Evolutionary conservation across 2,329 filamentous ascomycete species (phyloP), one percentile per base, ranked within the genome.

Genomic region (Colletotrichum sp.): DNA sequence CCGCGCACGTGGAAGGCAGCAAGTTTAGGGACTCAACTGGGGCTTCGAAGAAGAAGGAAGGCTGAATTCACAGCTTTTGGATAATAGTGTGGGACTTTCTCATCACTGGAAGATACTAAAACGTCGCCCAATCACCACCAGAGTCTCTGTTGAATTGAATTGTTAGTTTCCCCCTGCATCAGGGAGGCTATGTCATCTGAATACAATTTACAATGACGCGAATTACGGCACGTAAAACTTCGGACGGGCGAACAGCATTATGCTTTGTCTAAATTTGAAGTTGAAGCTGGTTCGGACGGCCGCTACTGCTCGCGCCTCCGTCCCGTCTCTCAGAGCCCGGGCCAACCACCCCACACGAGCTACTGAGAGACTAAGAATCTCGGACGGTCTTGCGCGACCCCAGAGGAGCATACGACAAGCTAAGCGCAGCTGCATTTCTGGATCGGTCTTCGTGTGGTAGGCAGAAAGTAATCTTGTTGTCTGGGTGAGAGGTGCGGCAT

Each of bases 121-220:
- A 0, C 0, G 2, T 4, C 6, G n/a, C 44, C 18, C 44, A 1
- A 49, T 13, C 9, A 49, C n/a, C 2, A 2, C n/a, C 0, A n/a
- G 44, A 21, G n/a, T 52, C 0, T 49, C 44, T 1, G 2, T 13
- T 6, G 0, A 52, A 52, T 21, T 13, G 10, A 8, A 21, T 13
- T 0, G 0, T n/a, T 34, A 32, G 18, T 34, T 62, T 8, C 6
- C 30, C 21, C 59, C 59, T 32, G 28, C 26, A 62, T 62, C 18
- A 32, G 24, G 30, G n/a, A 62, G 28, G 26, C 26, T 28, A 52
- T 52, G 26, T 62, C 26, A 34, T 15, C 30, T 34, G 26, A 34
- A 32, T 34, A 18, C 2, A 62, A 32, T 13, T 1, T 12, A 32
- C 1, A 28, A 32, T 32, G 59, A 34, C 12, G 59, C 12, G 59